Percentiles rank a stretch among this genome's conserved stretches.
phyloP scores from a whole-genome alignment of 768 basidiomycete species.

The Serendipita vermifera region DNA sequence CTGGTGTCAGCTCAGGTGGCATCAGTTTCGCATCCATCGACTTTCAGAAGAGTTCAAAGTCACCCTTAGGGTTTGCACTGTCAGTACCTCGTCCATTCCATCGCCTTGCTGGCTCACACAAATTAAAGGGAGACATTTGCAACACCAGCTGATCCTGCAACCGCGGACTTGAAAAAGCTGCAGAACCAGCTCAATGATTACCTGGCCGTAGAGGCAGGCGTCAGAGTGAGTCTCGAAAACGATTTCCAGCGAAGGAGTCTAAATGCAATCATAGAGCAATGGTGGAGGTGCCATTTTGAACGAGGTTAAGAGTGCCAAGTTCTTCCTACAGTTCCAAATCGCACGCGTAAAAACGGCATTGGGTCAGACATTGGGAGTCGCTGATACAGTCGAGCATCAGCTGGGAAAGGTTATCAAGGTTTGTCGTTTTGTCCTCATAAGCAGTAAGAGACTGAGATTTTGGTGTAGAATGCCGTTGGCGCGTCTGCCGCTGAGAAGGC shows the following conservation, averaged over 20 bases:
- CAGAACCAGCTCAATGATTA: slow-evolving; percentile 17
- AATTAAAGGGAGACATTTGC: slow-evolving; percentile 1
- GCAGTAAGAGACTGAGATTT: background rate
- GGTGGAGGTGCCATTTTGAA: slow-evolving; percentile 10
- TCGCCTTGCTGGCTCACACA: background rate
- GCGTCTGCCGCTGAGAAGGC: slow-evolving; percentile 8
- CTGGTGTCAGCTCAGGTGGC: slow-evolving; percentile 12
- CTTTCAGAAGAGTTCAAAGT: slow-evolving; percentile 12
- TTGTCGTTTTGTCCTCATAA: background rate
- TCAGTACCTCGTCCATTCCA: background rate
- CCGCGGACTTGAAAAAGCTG: slow-evolving; percentile 9
- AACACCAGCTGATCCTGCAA: slow-evolving; percentile 11
- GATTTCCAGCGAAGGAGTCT: background rate
- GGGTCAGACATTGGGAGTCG: slow-evolving; percentile 12
- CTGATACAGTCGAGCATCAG: slow-evolving; percentile 16
- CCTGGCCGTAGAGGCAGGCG: slow-evolving; percentile 16
- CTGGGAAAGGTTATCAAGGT: slow-evolving; percentile 14
- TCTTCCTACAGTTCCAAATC: slow-evolving; percentile 19
- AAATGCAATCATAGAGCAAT: slow-evolving; percentile 9
- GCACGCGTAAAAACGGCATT: slow-evolving; percentile 14
- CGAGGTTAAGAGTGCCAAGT: slow-evolving; percentile 16
- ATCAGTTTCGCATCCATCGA: slow-evolving; percentile 13
- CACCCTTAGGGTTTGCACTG: slow-evolving; percentile 14
- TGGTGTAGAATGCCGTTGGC: slow-evolving; percentile 2
- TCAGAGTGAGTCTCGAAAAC: slow-evolving; percentile 10